Evolutionary conservation across 441 rosid genomes (phyloP), one percentile per base, ranked within the genome.

Genomic region (Viola pubescens): DNA sequence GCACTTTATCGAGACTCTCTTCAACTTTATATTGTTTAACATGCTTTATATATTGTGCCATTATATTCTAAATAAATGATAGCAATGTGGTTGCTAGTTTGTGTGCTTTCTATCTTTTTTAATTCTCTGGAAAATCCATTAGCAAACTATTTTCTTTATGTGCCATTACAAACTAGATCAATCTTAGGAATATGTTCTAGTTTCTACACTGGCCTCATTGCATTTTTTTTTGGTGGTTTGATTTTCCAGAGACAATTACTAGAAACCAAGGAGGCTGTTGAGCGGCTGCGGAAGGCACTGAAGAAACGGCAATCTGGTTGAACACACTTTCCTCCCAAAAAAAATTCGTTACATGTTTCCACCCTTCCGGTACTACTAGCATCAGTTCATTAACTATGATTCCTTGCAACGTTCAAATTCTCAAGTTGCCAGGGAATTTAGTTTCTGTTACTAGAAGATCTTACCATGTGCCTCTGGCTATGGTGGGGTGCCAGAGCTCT

Each of bases 231-330:
- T 40, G 16, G 9, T 60, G 42, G 42, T 58, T 48, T 48, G 16
- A 52, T 65, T 59, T 62, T 65, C 53, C 65, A 94, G 98, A 87
- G 74, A 71, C 95, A 88, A 71, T 69, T 94, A 74, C 73, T 94
- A 70, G 98, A 91, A 79, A 85, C 85, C n/a, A 91, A 85, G 81
- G 99, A 94, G 81, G 89, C 91, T 54, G 75, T 91, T 65, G 99
- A 94, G 75, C 86, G 97, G 60, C 98, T 84, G 70, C 79, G 99
- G 52, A 94, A 90, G 79, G 77, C 81, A 52, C 75, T 94, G 64
- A 94, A 94, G 89, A 94, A 94, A 74, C 86, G 94, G 52, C 96
- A 84, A 76, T 75, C 84, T 73, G 94, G 96, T 83, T 78, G 77
- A 65, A 54, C 48, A 52, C 64, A 37, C 19, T 34, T 58, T 59